Conservation (phyloP, 768 basidiomycete species). For the Mycena haematopus region DNA sequence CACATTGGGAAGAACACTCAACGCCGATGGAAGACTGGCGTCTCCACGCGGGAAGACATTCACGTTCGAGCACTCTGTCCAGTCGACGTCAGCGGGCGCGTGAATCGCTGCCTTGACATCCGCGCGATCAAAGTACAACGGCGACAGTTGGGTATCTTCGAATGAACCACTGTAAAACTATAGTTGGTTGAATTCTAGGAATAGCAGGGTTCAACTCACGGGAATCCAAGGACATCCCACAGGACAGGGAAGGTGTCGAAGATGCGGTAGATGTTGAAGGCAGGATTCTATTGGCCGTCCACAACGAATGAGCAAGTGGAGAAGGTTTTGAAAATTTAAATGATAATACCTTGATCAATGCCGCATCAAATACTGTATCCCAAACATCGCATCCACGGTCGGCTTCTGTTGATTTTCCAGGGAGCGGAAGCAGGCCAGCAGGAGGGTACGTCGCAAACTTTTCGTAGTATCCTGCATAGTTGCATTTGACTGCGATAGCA, state of each 20-base stretch:
- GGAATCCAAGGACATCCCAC: conserved; percentile 87
- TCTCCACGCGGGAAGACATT: conserved; percentile 71
- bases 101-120: conserved; percentile 78
- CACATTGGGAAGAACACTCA: conserved; percentile 73
- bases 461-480: conserved; percentile 66
- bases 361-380: conserved; percentile 67
- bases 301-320: background rate
- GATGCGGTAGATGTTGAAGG: conserved; percentile 79
- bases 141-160: conserved; percentile 55
- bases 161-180: conserved; percentile 56
- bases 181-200: background rate
- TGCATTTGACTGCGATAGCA: conserved; percentile 56
- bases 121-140: conserved; percentile 71
- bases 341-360: conserved; percentile 41
- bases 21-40: conserved; percentile 62
- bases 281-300: conserved; percentile 61
- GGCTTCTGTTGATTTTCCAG: conserved; percentile 55
- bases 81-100: conserved; percentile 64
- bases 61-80: conserved; percentile 67
- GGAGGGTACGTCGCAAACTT: conserved; percentile 75
- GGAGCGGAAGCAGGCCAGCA: conserved; percentile 67
- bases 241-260: conserved; percentile 77
- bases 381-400: conserved; percentile 70
- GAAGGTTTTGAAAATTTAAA: background rate
- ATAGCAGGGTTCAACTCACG: conserved; percentile 46